Percentiles rank a stretch among this genome's conserved stretches.
These are phyloP conservation scores for Linnemannia schmuckeri DNA, from an alignment of 192 early-diverging fungal genomes.

Conservation along the genomic window DNA sequence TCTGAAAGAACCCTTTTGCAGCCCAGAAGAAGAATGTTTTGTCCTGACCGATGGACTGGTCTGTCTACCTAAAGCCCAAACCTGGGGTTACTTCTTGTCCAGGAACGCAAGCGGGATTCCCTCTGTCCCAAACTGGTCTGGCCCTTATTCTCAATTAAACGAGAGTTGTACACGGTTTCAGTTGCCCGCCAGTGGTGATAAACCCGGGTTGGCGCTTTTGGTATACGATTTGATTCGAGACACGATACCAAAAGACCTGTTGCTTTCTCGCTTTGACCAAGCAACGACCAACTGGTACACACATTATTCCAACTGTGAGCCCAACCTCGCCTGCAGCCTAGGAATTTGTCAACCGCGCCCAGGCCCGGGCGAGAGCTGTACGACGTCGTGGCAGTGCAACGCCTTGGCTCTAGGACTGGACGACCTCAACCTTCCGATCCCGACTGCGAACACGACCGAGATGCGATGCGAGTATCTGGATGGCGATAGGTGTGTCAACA, in stretches of 20 bases:
- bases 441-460: conserved; percentile 27
- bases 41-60: conserved; percentile 45
- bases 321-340: conserved; percentile 18
- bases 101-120: conserved; percentile 35
- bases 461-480: conserved; percentile 44
- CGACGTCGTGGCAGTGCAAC: conserved; percentile 49
- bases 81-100: conserved; percentile 48
- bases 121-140: conserved; percentile 42
- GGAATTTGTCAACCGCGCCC: conserved; percentile 33
- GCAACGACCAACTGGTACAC: conserved; percentile 40
- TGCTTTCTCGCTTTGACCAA: conserved; percentile 34
- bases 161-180: conserved; percentile 36
- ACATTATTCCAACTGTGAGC: conserved; percentile 41
- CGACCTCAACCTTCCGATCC: conserved; percentile 41
- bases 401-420: conserved; percentile 40
- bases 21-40: conserved; percentile 34
- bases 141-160: conserved; percentile 18
- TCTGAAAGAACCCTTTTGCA: conserved; percentile 8
- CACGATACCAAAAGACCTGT: conserved; percentile 32
- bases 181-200: conserved; percentile 25
- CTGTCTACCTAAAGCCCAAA: conserved; percentile 27
- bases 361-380: conserved; percentile 26
- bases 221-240: conserved; percentile 45
- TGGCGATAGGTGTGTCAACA: conserved; percentile 29
- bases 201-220: conserved; percentile 32